Evolutionary conservation across 371 early-diverging fungal genomes (phyloP), one percentile per base, ranked within the genome.

Genomic region (Mortierella sp.): DNA sequence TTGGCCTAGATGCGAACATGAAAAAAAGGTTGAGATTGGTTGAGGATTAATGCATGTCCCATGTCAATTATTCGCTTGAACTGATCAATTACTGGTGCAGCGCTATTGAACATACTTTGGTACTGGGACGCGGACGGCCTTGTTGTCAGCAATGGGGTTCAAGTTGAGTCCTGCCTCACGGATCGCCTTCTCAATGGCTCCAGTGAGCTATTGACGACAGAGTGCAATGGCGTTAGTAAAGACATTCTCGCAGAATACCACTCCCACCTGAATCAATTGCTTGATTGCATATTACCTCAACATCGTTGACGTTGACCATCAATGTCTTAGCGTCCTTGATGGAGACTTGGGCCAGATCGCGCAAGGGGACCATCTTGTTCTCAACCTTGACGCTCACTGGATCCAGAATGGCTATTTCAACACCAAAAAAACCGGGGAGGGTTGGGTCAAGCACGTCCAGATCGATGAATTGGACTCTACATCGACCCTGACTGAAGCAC

Each of bases 311-410:
- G 31, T 93, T 88, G 19, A 97, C 95, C 73, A 96, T 79, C 71
- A 98, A 87, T 22, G 93, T 95, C 72, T 96, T 95, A 26, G 96
- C 94, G 73, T 98, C 97, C 85, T 96, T 95, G 67, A 96, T 90
- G 24, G 92, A 89, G 8, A 98, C 91, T 81, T 95, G 95, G 1
- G 96, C 96, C 14, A 97, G 76, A 63, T 94, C 91, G 5, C 90
- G 82, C 24, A 97, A 82, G 2, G 91, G 85, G 40, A 90, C 90
- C 31, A 88, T 88, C 19, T 86, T 85, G 43, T 87, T 84, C 37
- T 92, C 91, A 61, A 93, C 87, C 53, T 88, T 86, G 45, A 97
- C 94, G 53, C 82, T 85, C 10, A 97, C 92, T 14, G 87, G 85
- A 76, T 96, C 96, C 79, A 97, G 86, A 26, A 96, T 79, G 6